Evolutionary conservation across 805 yeast species (phyloP).

Genomic region (Wickerhamiella nectarea): DNA sequence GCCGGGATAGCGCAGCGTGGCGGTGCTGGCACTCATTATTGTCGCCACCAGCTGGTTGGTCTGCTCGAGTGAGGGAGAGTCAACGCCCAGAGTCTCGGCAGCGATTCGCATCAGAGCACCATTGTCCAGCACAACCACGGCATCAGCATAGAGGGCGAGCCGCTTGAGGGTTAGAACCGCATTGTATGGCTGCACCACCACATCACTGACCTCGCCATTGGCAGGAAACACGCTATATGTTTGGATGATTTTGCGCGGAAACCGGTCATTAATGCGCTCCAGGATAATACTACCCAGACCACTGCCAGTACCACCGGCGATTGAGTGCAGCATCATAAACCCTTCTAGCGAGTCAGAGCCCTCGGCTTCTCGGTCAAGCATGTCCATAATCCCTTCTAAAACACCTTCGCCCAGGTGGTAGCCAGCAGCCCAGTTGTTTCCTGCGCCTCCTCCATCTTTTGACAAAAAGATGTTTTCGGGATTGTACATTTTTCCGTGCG

Average conservation of each 20-base stretch:
- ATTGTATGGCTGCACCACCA: constrained; percentile 96
- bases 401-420: constrained; percentile 57
- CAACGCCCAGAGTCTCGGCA: constrained; percentile 40
- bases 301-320: constrained; percentile 98
- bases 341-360: constrained; percentile 81
- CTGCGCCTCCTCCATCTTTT: constrained; percentile 84
- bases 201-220: constrained; percentile 71
- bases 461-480: constrained; percentile 71
- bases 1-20: constrained; percentile 81
- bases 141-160: constrained; percentile 72
- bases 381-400: constrained; percentile 61
- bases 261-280: constrained; percentile 68
- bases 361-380: constrained; percentile 82
- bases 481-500: constrained; percentile 54
- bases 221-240: constrained; percentile 82
- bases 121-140: constrained; percentile 82
- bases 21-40: constrained; percentile 71
- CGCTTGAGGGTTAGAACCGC: constrained; percentile 70
- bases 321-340: constrained; percentile 82
- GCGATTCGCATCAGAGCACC: constrained; percentile 69
- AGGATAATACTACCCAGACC: constrained; percentile 80
- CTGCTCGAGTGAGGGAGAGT: constrained; percentile 56
- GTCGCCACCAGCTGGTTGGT: constrained; percentile 77
- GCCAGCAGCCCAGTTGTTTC: constrained; percentile 92
- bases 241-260: constrained; percentile 65